phyloP scores from a whole-genome alignment of 805 yeast species.

The Kazachstania viticola region DNA sequence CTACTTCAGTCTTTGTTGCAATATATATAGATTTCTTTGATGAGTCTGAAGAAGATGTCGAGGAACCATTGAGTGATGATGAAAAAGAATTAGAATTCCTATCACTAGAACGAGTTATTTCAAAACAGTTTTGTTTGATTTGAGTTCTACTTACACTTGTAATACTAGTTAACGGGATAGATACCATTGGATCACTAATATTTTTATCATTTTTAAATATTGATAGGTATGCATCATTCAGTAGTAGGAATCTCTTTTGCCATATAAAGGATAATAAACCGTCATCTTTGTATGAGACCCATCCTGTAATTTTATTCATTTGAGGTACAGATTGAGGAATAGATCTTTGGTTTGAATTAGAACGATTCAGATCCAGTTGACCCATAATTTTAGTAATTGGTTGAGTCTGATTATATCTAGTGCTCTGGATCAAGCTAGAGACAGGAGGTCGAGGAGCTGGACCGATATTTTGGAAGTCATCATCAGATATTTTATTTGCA shows the following conservation, averaged over 20 bases:
- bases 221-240: constrained; percentile 63
- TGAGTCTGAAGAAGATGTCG: constrained; percentile 8
- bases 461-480: constrained; percentile 42
- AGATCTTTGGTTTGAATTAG: constrained; percentile 5
- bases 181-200: constrained; percentile 34
- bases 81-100: constrained; percentile 10
- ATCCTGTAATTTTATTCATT: constrained; percentile 37
- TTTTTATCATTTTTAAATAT: constrained; percentile 57
- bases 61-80: constrained; percentile 4
- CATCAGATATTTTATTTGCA: constrained; percentile 32
- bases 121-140: constrained; percentile 70
- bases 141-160: constrained; percentile 57
- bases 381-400: constrained; percentile 27
- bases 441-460: constrained; percentile 46
- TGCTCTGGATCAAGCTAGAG: constrained; percentile 8
- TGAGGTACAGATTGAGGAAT: constrained; percentile 8
- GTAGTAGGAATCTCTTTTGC: constrained; percentile 77
- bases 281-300: constrained; percentile 89
- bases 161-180: constrained; percentile 47
- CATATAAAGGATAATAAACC: constrained; percentile 83
- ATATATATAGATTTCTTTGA: constrained; percentile 55
- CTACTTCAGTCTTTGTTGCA: constrained; percentile 66
- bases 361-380: constrained; percentile 29
- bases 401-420: constrained; percentile 25
- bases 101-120: constrained; percentile 45